A percentile compares a stretch with the other conserved stretches of the same genome.
Conservation (phyloP, 495 filamentous ascomycete genomes). For the Penicillium pancosmium region DNA sequence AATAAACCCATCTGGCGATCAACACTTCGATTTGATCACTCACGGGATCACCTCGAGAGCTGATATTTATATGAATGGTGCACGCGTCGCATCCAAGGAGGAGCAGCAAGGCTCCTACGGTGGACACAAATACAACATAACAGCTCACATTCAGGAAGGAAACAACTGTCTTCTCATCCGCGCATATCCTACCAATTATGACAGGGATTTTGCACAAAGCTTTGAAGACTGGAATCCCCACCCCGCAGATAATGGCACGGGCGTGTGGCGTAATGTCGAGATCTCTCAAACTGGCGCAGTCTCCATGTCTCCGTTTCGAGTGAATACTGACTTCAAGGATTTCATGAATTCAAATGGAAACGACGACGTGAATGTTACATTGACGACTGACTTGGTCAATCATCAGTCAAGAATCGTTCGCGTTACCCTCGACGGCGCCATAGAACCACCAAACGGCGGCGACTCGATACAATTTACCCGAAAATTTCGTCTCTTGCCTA, state of each 20-base stretch:
- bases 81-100: conserved; percentile 47
- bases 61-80: conserved; percentile 64
- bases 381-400: conserved; percentile 55
- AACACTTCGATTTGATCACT: conserved; percentile 56
- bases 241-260: conserved; percentile 60
- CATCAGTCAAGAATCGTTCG: conserved; percentile 39
- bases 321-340: conserved; percentile 52
- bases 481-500: conserved; percentile 39
- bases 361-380: conserved; percentile 38
- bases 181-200: conserved; percentile 61
- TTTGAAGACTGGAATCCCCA: conserved; percentile 71
- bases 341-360: conserved; percentile 29
- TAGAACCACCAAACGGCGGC: conserved; percentile 30
- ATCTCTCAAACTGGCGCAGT: conserved; percentile 59
- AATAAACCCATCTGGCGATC: conserved; percentile 35
- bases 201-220: conserved; percentile 59
- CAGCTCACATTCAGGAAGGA: conserved; percentile 36
- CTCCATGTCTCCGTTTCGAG: conserved; percentile 49
- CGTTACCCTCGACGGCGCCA: conserved; percentile 39
- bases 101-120: conserved; percentile 60
- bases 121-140: conserved; percentile 58
- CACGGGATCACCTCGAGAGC: conserved; percentile 64
- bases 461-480: conserved; percentile 27
- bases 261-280: conserved; percentile 65
- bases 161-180: conserved; percentile 55